phyloP scores from a whole-genome alignment of 2,329 filamentous ascomycete genomes.

The Xylariaceae sp. region DNA sequence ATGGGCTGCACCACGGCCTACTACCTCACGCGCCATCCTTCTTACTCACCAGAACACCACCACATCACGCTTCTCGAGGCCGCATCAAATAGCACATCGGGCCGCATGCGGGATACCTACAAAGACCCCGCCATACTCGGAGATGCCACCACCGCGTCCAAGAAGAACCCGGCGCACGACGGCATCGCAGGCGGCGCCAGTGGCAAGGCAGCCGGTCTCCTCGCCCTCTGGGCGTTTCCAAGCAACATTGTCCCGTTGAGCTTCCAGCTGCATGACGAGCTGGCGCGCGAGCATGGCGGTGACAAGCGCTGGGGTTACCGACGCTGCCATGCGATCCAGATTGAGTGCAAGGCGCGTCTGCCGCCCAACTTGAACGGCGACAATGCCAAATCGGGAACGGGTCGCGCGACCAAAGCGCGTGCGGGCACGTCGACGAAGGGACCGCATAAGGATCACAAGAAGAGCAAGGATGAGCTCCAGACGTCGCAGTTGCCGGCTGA shows the following conservation, averaged over 20 bases:
- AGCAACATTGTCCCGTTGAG: slow-evolving; percentile 64
- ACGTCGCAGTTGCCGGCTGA: slow-evolving; percentile 43
- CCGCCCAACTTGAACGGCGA: slow-evolving; percentile 21
- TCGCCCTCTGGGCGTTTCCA: slow-evolving; percentile 72
- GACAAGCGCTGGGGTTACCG: slow-evolving; percentile 67
- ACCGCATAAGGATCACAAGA: slow-evolving; percentile 32
- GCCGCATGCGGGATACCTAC: slow-evolving; percentile 32
- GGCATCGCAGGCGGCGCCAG: slow-evolving; percentile 68
- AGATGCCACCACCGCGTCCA: slow-evolving; percentile 24
- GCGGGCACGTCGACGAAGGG: slow-evolving; percentile 19
- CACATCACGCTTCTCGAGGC: slow-evolving; percentile 69
- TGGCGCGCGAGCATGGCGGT: slow-evolving; percentile 64
- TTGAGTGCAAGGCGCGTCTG: slow-evolving; percentile 31
- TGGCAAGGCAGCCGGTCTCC: slow-evolving; percentile 70
- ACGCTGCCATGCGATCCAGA: slow-evolving; percentile 32
- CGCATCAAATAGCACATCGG: slow-evolving; percentile 40
- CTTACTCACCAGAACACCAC: slow-evolving; percentile 59
- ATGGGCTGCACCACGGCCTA: slow-evolving; percentile 72
- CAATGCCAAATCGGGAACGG: background rate
- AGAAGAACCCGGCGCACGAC: slow-evolving; percentile 32
- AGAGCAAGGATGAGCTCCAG: slow-evolving; percentile 26
- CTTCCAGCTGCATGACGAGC: slow-evolving; percentile 63
- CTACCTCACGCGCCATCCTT: slow-evolving; percentile 65
- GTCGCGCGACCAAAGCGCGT: too few relatives aligned
- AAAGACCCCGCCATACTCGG: slow-evolving; percentile 31